Evolutionary conservation across 192 early-diverging fungal genomes (phyloP).

Genomic region (Podila epigama): DNA sequence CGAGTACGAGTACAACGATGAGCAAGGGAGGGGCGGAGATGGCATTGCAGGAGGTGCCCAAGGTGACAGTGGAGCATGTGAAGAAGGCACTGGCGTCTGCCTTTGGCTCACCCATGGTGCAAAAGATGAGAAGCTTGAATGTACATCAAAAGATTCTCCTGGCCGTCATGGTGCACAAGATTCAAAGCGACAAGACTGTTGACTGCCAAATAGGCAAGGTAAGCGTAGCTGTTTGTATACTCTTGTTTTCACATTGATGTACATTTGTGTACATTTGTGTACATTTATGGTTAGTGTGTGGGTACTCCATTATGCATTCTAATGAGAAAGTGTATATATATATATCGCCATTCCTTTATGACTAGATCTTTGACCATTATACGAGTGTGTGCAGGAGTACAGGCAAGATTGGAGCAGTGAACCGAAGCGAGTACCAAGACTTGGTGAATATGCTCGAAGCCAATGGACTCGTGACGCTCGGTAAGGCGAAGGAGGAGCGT

Average conservation of each 20-base stretch:
- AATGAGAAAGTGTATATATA: too few relatives aligned
- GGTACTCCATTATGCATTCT: too few relatives aligned
- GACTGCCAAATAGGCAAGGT: slow-evolving; percentile 60
- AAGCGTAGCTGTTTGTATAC: slow-evolving; percentile 31
- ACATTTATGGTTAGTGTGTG: too few relatives aligned
- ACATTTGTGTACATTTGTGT: slow-evolving; percentile 5
- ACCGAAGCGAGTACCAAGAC: slow-evolving; percentile 77
- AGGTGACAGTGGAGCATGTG: slow-evolving; percentile 84
- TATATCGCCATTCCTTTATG: not conserved
- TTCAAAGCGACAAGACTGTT: slow-evolving; percentile 52
- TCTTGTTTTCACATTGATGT: not conserved
- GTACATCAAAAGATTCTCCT: slow-evolving; percentile 87
- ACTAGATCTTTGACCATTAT: slow-evolving; percentile 71
- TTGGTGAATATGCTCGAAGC: slow-evolving; percentile 78
- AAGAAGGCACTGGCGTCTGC: slow-evolving; percentile 70
- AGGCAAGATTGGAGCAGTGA: slow-evolving; percentile 69
- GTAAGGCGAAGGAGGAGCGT: slow-evolving; percentile 49
- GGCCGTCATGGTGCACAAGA: slow-evolving; percentile 58
- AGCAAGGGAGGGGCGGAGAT: slow-evolving; percentile 5
- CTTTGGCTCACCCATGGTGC: slow-evolving; percentile 63
- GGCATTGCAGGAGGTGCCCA: slow-evolving; percentile 56
- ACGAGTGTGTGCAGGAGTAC: slow-evolving; percentile 56
- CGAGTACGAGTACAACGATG: not conserved
- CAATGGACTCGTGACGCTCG: slow-evolving; percentile 66
- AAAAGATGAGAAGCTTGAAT: slow-evolving; percentile 74